Percentiles rank a stretch among this genome's conserved stretches.
phyloP scores from a whole-genome alignment of 2,329 filamentous ascomycete genomes.

The Nannizziopsis arthrosporioides region DNA sequence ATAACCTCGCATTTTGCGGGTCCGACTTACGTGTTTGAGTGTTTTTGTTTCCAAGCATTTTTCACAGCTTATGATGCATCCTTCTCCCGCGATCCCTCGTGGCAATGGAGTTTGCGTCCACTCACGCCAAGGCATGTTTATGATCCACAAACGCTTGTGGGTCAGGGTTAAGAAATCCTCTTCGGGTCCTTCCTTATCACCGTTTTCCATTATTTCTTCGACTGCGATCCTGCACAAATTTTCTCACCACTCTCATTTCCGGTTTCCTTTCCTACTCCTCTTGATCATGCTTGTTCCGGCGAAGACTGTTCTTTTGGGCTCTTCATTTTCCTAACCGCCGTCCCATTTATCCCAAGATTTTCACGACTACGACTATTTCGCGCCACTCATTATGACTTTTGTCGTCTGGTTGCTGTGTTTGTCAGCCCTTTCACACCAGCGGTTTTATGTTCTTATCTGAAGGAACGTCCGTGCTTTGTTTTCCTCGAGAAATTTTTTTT shows the following conservation, averaged over 20 bases:
- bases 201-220: neutral
- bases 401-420: neutral
- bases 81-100: too few species aligned
- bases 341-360: slow-evolving; percentile 7
- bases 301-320: slow-evolving; percentile 1
- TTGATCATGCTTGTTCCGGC: slow-evolving; percentile 4
- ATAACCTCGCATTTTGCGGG: neutral
- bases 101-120: too few species aligned
- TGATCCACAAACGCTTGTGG: too few species aligned
- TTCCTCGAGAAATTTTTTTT: neutral
- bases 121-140: too few species aligned
- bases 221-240: neutral
- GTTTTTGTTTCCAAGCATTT: too few species aligned
- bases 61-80: too few species aligned
- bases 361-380: slow-evolving; percentile 9
- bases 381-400: slow-evolving; percentile 6
- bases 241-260: slow-evolving; percentile 1
- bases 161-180: too few species aligned
- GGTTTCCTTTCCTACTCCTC: neutral
- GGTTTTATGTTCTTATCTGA: slow-evolving; percentile 7
- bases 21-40: too few species aligned
- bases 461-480: slow-evolving; percentile 4
- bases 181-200: neutral
- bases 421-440: neutral
- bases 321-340: neutral